Base-by-base conservation (phyloP, 1,284 basidiomycete genomes). In the Pseudozyma thailandica region DNA sequence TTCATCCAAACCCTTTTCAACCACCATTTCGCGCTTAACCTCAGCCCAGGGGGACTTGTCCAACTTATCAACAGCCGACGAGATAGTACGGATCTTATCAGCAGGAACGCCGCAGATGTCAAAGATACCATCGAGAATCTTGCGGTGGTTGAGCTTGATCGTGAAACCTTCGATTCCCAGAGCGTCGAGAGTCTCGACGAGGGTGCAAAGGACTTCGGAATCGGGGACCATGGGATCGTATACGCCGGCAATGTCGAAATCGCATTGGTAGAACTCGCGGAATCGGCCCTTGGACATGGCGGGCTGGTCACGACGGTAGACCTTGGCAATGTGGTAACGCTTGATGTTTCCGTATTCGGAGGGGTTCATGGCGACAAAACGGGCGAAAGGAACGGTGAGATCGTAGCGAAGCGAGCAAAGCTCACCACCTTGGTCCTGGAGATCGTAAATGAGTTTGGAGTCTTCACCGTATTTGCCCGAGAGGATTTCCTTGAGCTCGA, bases 351-450 rank as follows among this genome's bases (percentile, higher is more conserved):
- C 84, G 70, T 88, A 88, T 54, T 89, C 89, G 45, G 89, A 88
- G 21, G 92, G 91, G 75, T 90, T 90, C 93, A 98, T 98, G 26
- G 95, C 95, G 35, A 99, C 87, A 84, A 94, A 97, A 39, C 95
- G 86, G 15, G 95, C 95, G 52, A 98, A 91, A 6, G 95, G 95
- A 18, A 98, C 65, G 15, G 95, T 98, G 79, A 98, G 90, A 83
- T 99, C 95, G 82, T 98, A 99, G 57, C 95, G 87, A 73, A 99
- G 85, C 20, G 92, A 92, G 71, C 97, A 91, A 77, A 98, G 89
- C 84, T 99, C 96, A 23, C 96, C 95, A n/a, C 95, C 96, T 84
- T 98, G 96, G 84, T 98, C 96, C 86, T 91, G 90, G 51, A 99
- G 87, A 84, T 98, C 95, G 84, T 97, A 98, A 77, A 98, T 98